Base-by-base conservation (phyloP, 805 yeast species). In the Cyberlindnera japonica region DNA sequence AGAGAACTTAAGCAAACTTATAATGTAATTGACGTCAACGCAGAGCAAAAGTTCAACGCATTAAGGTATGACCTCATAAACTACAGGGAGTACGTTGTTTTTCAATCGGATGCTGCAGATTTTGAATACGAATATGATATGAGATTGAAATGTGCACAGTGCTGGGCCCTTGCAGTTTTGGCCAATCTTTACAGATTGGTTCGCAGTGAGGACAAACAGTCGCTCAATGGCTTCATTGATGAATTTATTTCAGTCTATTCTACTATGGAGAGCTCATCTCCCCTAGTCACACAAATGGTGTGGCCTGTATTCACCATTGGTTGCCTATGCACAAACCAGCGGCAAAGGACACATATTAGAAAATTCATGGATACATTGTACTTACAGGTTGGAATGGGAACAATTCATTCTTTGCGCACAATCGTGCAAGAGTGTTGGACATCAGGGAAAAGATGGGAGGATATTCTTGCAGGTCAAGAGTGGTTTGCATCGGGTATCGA, bases 281-380 rank as follows among this genome's bases (percentile, higher is more conserved):
- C 81, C 1, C 57, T 69, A 15, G 71, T 73, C 5, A 75, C 80
- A 5, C 82, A 77, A 49, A 77, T 77, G 81, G 80, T 77, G 5
- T 77, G 81, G 81, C 82, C 82, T 0, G 62, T 76, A 3, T 74
- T 71, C 50, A 72, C 72, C 13, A 61, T 77, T 28, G 75, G 71
- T 5, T 62, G 78, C 36, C 69, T 68, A 42, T 68, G 76, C 38
- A 50, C 51, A 11, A 58, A 65, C 0, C 51, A 38, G 0, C 56
- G 48, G 12, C 72, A 71, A 34, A 50, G 68, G 37, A 32, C 41
- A 1, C 43, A 44, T 9, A 44, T 72, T 25, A 52, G 50, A 33
- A 38, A 43, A 16, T 69, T 59, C 47, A 65, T 73, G 63, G 67
- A 67, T 36, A 63, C 59, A 1, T 56, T 77, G 20, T 72, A 74